Evolutionary conservation across 2,329 filamentous ascomycete species (phyloP).

Genomic region (Lomentospora prolificans): DNA sequence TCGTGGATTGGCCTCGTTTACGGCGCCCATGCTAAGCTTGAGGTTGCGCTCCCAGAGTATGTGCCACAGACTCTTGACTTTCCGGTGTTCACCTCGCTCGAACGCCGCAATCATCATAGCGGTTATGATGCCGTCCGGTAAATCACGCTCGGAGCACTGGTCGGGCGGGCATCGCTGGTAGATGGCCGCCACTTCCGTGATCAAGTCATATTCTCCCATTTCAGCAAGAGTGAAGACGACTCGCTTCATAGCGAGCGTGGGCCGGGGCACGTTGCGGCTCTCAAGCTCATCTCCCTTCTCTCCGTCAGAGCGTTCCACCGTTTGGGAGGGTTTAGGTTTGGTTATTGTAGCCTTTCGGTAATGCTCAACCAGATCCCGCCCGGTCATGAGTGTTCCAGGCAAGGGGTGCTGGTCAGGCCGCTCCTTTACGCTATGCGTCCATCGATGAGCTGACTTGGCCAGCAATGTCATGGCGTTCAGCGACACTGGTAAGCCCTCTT

Average conservation of each 20-base stretch:
- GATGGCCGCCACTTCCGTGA: constrained; percentile 44
- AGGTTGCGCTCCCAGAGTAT: constrained; percentile 45
- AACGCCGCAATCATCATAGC: constrained; percentile 60
- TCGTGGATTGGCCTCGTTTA: constrained; percentile 9
- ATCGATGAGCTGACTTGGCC: constrained; percentile 9
- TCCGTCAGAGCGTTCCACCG: too few relatives aligned
- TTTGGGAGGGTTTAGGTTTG: neutral
- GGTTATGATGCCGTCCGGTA: constrained; percentile 47
- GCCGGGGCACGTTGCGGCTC: constrained; percentile 13
- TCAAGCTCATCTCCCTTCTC: too few relatives aligned
- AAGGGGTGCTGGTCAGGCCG: constrained; percentile 24
- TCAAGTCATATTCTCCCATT: constrained; percentile 39
- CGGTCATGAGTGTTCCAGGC: constrained; percentile 16
- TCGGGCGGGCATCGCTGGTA: constrained; percentile 30
- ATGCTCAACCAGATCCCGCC: constrained; percentile 19
- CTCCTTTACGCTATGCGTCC: constrained; percentile 29
- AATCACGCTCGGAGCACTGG: constrained; percentile 13
- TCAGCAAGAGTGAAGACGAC: constrained; percentile 25
- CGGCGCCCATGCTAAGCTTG: constrained; percentile 18
- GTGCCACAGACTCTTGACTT: constrained; percentile 59
- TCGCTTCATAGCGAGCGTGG: constrained; percentile 19
- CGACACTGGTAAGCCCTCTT: constrained; percentile 29
- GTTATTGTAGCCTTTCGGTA: constrained; percentile 16
- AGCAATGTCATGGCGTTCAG: constrained; percentile 22
- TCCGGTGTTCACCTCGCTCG: constrained; percentile 43